These are phyloP conservation scores for Chaetoceros tenuissimus DNA, from an alignment of 108 stramenopile species.

Conservation along the genomic window DNA sequence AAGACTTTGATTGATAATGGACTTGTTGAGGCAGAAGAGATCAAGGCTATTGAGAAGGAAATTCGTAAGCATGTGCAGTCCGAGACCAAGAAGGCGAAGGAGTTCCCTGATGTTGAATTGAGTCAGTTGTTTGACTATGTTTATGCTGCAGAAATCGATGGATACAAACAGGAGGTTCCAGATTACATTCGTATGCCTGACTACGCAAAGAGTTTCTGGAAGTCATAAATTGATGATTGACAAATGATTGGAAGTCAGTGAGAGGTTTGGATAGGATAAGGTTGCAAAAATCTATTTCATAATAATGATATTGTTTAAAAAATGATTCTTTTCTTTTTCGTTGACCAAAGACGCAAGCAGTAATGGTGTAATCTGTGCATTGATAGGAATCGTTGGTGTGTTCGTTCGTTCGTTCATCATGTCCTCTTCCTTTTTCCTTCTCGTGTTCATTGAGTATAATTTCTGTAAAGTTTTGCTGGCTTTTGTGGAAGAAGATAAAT, in stretches of 20 bases:
- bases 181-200: constrained; percentile 83
- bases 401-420: too few relatives aligned
- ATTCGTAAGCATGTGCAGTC: constrained; percentile 91
- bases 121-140: constrained; percentile 52
- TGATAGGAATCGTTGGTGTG: too few relatives aligned
- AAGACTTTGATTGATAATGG: constrained; percentile 85
- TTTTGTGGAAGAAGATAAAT: too few relatives aligned
- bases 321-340: too few relatives aligned
- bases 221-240: background rate
- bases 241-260: background rate
- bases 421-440: too few relatives aligned
- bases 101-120: constrained; percentile 35
- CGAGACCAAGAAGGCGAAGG: constrained; percentile 85
- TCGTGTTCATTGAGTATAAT: too few relatives aligned
- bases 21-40: constrained; percentile 84
- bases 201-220: constrained; percentile 56
- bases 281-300: too few relatives aligned
- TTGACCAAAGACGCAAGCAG: too few relatives aligned
- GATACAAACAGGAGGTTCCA: constrained; percentile 54
- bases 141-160: constrained; percentile 46
- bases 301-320: too few relatives aligned
- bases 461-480: too few relatives aligned
- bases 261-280: too few relatives aligned
- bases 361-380: too few relatives aligned
- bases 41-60: constrained; percentile 94